A percentile compares a stretch with the other conserved stretches of the same genome.
Evolutionary conservation across 805 yeast species (phyloP).

Genomic region (Kluyveromyces nonfermentans): DNA sequence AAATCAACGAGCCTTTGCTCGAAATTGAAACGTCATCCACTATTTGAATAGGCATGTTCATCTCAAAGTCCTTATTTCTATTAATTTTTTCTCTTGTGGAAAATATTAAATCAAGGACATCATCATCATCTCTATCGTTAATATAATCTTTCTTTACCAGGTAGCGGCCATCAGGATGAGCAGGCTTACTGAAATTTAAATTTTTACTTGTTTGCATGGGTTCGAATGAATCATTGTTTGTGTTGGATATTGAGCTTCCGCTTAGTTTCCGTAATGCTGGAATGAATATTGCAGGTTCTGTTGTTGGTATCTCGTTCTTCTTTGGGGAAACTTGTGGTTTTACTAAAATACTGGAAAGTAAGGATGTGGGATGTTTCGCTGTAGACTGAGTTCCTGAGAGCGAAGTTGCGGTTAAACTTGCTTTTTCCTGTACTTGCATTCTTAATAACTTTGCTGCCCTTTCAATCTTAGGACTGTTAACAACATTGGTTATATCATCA

Average conservation of each 20-base stretch:
- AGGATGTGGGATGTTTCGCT: conserved; percentile 3
- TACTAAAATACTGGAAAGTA: conserved; percentile 7
- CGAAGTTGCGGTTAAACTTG: conserved; percentile 3
- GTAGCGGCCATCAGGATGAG: background rate
- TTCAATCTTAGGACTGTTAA: conserved; percentile 21
- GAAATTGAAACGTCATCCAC: conserved; percentile 16
- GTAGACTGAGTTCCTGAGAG: background rate
- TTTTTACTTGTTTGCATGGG: background rate
- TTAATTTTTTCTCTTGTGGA: background rate
- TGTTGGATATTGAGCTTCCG: conserved; percentile 4
- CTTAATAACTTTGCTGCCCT: conserved; percentile 20
- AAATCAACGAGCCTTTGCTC: conserved; percentile 16
- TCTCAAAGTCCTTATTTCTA: background rate
- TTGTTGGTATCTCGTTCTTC: background rate
- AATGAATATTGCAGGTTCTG: conserved; percentile 2
- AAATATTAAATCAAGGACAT: background rate
- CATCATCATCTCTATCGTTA: background rate
- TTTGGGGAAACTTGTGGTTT: conserved; percentile 2
- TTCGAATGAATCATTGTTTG: conserved; percentile 11
- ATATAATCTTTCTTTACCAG: background rate
- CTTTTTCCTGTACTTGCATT: conserved; percentile 11
- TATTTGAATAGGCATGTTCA: conserved; percentile 13
- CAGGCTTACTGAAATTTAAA: background rate
- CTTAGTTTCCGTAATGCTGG: conserved; percentile 8
- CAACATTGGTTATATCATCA: conserved; percentile 9